A percentile compares a stretch with the other conserved stretches of the same genome.
These are phyloP conservation scores for Botrytis tulipae DNA, from an alignment of 2,329 filamentous ascomycete species.

Conservation along the genomic window DNA sequence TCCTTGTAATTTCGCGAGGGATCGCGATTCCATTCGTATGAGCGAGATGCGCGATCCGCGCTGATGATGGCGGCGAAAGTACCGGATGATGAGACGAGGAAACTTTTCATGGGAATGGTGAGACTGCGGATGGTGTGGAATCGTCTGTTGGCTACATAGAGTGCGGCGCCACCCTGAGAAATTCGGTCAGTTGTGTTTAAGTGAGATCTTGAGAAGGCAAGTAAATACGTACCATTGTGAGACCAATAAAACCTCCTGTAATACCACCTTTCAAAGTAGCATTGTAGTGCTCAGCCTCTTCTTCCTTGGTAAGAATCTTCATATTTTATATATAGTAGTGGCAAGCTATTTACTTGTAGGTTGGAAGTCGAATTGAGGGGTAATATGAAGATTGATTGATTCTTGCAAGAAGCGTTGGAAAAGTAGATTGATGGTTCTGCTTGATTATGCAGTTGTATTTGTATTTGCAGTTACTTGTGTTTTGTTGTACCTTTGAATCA, in stretches of 20 bases:
- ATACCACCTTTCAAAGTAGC: slow-evolving; percentile 76
- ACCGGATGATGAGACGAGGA: slow-evolving; percentile 77
- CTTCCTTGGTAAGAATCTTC: slow-evolving; percentile 95
- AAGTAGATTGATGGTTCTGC: not conserved
- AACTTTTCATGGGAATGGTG: slow-evolving; percentile 85
- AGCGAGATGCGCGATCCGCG: slow-evolving; percentile 72
- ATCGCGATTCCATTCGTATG: slow-evolving; percentile 59
- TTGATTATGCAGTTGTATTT: no score
- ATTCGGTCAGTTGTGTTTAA: slow-evolving; percentile 16
- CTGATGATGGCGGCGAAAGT: slow-evolving; percentile 88
- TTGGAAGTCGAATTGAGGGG: not conserved
- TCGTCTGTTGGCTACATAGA: slow-evolving; percentile 62
- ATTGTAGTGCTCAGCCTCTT: slow-evolving; percentile 82
- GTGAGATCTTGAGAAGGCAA: not conserved
- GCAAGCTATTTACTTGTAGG: not conserved
- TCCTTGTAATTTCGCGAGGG: slow-evolving; percentile 41
- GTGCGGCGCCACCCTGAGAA: slow-evolving; percentile 49
- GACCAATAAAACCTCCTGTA: slow-evolving; percentile 68
- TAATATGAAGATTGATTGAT: not conserved
- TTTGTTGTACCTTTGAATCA: not conserved
- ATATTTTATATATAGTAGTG: slow-evolving; percentile 48
- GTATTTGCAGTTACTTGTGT: not conserved
- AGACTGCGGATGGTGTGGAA: slow-evolving; percentile 77
- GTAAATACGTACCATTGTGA: slow-evolving; percentile 61
- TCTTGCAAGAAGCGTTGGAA: not conserved